Percentiles rank a stretch among this genome's conserved stretches.
phyloP scores from a whole-genome alignment of 2,329 filamentous ascomycete genomes.

The Fusarium brachygibbosum region DNA sequence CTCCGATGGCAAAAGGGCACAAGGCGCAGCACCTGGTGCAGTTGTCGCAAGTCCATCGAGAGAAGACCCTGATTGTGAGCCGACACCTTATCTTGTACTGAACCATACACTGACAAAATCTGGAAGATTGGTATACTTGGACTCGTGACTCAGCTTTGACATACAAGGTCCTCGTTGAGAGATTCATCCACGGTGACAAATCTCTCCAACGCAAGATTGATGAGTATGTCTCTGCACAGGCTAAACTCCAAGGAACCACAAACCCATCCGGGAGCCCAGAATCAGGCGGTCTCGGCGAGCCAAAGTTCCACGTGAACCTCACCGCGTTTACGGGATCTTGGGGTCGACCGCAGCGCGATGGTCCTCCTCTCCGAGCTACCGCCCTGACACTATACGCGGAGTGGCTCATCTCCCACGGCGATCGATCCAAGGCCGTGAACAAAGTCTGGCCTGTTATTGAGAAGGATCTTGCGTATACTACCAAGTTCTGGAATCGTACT shows the following conservation, averaged over 20 bases:
- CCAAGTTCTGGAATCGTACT: conserved; percentile 74
- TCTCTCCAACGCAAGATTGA: conserved; percentile 71
- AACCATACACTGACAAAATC: background rate
- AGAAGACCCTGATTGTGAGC: conserved; percentile 59
- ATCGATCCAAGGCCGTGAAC: conserved; percentile 64
- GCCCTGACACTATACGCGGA: conserved; percentile 77
- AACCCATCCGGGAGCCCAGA: conserved; percentile 74
- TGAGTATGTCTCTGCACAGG: conserved; percentile 76
- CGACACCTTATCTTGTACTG: accelerated
- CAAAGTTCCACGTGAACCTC: conserved; percentile 77
- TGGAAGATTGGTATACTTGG: conserved; percentile 81
- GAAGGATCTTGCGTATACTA: conserved; percentile 80
- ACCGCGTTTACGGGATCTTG: conserved; percentile 75
- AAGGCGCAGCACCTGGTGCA: conserved; percentile 62
- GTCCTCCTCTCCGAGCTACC: conserved; percentile 80
- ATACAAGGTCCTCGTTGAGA: conserved; percentile 76
- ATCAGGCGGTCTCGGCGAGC: conserved; percentile 72
- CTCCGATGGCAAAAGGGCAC: conserved; percentile 61
- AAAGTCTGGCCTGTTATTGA: conserved; percentile 78
- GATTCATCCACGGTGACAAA: conserved; percentile 70
- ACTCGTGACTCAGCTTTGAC: conserved; percentile 79
- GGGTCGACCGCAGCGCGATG: conserved; percentile 82
- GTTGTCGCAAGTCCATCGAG: conserved; percentile 69
- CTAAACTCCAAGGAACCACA: conserved; percentile 71
- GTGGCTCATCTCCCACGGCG: conserved; percentile 75